Percentiles rank a stretch among this genome's conserved stretches.
phyloP scores from a whole-genome alignment of 2,329 filamentous ascomycete genomes.

The Akanthomyces uredinophilus region DNA sequence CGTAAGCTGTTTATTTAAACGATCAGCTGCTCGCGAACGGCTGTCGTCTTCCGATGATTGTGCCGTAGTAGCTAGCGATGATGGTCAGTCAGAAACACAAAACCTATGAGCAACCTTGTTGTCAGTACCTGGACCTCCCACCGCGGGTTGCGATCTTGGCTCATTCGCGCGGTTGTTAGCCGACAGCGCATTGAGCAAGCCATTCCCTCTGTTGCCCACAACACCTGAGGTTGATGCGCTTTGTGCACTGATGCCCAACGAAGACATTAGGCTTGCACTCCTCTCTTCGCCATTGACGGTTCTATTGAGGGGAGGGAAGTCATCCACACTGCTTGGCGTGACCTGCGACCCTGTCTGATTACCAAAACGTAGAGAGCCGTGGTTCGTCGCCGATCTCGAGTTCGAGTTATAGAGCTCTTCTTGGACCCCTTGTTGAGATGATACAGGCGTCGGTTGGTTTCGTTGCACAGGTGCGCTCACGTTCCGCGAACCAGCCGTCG shows the following conservation, averaged over 20 bases:
- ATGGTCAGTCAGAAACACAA: not conserved
- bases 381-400: conserved; percentile 33
- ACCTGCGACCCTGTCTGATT: conserved; percentile 43
- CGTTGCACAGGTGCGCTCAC: conserved; percentile 46
- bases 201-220: conserved; percentile 50
- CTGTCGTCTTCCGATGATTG: conserved; percentile 1
- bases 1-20: conserved; percentile 7
- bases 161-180: conserved; percentile 50
- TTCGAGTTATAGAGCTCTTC: conserved; percentile 41
- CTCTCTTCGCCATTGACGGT: conserved; percentile 55
- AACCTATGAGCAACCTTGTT: too few relatives aligned
- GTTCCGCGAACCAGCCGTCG: conserved; percentile 43
- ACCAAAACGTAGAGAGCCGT: conserved; percentile 51
- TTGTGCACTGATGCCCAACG: conserved; percentile 48
- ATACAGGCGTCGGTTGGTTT: conserved; percentile 45
- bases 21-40: not conserved
- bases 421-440: conserved; percentile 46
- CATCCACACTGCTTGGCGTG: conserved; percentile 48
- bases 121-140: conserved; percentile 30
- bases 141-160: conserved; percentile 41
- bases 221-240: conserved; percentile 31
- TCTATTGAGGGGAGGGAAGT: conserved; percentile 58
- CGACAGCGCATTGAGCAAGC: conserved; percentile 59
- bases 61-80: not conserved
- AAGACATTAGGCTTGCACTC: conserved; percentile 46